Base-by-base conservation (phyloP, 805 yeast species). In the Yarrowia osloensis region DNA sequence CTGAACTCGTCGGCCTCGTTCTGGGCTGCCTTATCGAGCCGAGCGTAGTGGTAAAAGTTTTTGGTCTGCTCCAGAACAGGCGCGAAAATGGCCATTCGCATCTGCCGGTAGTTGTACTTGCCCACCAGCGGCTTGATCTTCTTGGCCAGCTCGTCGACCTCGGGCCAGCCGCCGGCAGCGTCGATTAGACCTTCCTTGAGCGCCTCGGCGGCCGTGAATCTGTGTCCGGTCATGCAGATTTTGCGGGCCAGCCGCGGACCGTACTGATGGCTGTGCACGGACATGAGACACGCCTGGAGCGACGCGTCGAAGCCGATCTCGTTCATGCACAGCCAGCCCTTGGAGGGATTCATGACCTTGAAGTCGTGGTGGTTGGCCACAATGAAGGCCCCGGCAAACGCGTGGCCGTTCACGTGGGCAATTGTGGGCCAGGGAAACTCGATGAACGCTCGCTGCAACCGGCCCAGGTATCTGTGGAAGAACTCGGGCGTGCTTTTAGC, bases 391-490 rank as follows among this genome's bases (percentile, higher is more conserved):
- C 79, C 81, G 0, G 81, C 81, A 71, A 78, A 78, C 8, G 78
- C 79, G 67, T 78, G 81, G 50, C 81, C 81, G 65, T 78, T 78
- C 31, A 78, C 71, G 52, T 72, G 67, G 4, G 81, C 81, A 37
- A 78, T 73, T n/a, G 80, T 77, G 8, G 81, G 81, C 73, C 77
- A 75, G 12, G 81, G 81, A 68, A 74, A 78, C 70, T 75, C 75
- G 47, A 79, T 69, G 21, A 76, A 62, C 13, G 72, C 73, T 31
- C 75, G 70, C 74, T 76, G 73, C 31, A 77, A 67, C 24, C 77
- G 74, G 68, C 74, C 76, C 69, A 75, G 73, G 28, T 67, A 50
- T 33, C 74, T 70, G 37, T 69, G 73, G 69, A 77, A 78, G 71
- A 78, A 78, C 29, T 70, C 72, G 4, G 74, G 75, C 4, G 80